Evolutionary conservation across 2,329 filamentous ascomycete species (phyloP), one percentile per base, ranked within the genome.

Genomic region (Fusarium sp.): DNA sequence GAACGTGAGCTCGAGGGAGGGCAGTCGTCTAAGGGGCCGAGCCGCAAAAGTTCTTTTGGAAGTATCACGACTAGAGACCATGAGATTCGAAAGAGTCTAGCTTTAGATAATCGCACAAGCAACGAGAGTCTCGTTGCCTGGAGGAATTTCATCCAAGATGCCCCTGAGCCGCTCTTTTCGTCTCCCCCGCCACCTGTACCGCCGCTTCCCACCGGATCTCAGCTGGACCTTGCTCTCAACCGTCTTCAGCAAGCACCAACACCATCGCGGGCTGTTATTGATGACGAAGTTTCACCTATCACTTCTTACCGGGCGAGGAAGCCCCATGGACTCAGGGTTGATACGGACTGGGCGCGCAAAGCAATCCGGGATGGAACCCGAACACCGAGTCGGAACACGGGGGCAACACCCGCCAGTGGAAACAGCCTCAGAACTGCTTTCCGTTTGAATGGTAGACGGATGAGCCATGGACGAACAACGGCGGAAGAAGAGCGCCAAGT

Each of bases 141-240:
- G 67, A 66, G 46, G 27, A 74, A 51, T 49, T 75, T 76, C 59
- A 72, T 74, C 32, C 47, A 71, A 25, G 72, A 68, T 41, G 59
- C 68, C 30, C 68, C 73, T 1, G 72, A 72, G 53, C 74, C 72
- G 14, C 69, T 75, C 18, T 69, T 72, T 27, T 63, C 71, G 4
- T 75, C 71, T 3, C 71, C 75, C 25, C 46, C 62, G 18, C 74
- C 75, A 18, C 75, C 75, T 7, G 62, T 77, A 16, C 75, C 76
- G 37, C 71, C 74, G n/a, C 56, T 76, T 23, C 72, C 74, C 21
- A 55, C 55, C 10, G 50, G 63, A n/a, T 69, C 72, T 43, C 62
- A 64, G 30, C 53, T 75, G 20, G 66, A 63, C 18, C 55, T 66
- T 34, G 48, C 53, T 16, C 50, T 71, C 48, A 45, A 43, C 43